Conservation (phyloP, 139 green algal species). For the Microglena sp. region DNA sequence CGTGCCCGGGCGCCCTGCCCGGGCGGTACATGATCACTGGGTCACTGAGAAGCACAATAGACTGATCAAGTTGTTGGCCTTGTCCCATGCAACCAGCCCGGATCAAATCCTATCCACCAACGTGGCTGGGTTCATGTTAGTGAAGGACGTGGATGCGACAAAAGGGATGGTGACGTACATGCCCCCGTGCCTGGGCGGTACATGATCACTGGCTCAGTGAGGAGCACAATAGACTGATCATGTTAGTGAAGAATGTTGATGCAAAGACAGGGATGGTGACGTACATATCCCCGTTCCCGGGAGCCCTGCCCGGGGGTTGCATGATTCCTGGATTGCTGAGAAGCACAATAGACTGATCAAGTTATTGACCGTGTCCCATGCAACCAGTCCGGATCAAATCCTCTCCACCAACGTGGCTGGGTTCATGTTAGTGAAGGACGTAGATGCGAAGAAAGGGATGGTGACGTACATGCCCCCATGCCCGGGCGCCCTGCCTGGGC, state of each 20-base stretch:
- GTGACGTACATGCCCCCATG: constrained; percentile 79
- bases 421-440: constrained; percentile 71
- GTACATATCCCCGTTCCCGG: constrained; percentile 68
- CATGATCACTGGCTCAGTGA: constrained; percentile 59
- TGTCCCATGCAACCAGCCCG: constrained; percentile 65
- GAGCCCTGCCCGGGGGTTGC: constrained; percentile 58
- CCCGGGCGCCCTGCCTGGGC: constrained; percentile 54
- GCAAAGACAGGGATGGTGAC: constrained; percentile 47
- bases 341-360: constrained; percentile 19
- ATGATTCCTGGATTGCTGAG: constrained; percentile 56
- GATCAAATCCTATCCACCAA: constrained; percentile 53
- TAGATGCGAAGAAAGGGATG: constrained; percentile 51
- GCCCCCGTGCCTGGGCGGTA: constrained; percentile 56
- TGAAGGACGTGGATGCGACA: constrained; percentile 60
- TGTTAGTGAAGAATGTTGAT: constrained; percentile 72
- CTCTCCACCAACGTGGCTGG: constrained; percentile 70
- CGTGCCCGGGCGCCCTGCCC: constrained; percentile 59
- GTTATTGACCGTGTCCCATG: constrained; percentile 83
- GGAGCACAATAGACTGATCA: constrained; percentile 39
- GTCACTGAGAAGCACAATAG: constrained; percentile 29
- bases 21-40: constrained; percentile 67
- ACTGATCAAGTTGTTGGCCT: constrained; percentile 67
- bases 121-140: constrained; percentile 80
- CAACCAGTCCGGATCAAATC: constrained; percentile 37
- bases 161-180: constrained; percentile 62